A percentile compares a stretch with the other conserved stretches of the same genome.
Evolutionary conservation across 148 eudicot genomes (phyloP).

Genomic region (Rhododendron simsii): DNA sequence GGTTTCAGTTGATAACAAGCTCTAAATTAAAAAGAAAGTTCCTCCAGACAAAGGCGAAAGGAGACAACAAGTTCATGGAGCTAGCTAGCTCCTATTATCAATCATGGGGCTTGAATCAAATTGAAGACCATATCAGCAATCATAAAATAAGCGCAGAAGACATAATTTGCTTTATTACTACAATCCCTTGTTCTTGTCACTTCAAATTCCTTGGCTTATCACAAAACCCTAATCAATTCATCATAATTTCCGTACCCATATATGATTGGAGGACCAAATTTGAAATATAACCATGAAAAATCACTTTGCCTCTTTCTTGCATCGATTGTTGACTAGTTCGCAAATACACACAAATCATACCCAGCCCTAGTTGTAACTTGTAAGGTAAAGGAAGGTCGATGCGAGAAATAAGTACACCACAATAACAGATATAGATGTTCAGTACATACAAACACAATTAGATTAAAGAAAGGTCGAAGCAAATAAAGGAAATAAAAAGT

Average conservation of each 20-base stretch:
- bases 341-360: neutral
- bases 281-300: neutral
- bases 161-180: neutral
- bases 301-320: neutral
- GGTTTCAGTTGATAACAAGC: neutral
- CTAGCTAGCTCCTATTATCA: neutral
- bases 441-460: neutral
- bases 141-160: neutral
- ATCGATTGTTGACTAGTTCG: neutral
- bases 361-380: neutral
- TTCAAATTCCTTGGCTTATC: neutral
- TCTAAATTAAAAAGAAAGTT: neutral
- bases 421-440: neutral
- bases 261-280: neutral
- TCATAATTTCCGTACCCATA: neutral
- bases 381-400: neutral
- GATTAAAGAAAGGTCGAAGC: neutral
- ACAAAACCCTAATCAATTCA: neutral
- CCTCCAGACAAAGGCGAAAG: neutral
- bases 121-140: neutral
- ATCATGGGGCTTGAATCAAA: neutral
- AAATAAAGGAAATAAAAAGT: neutral
- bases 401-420: neutral
- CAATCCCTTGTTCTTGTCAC: neutral
- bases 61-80: neutral